phyloP scores from a whole-genome alignment of 257 asterid genomes.

The Solanum neorickii region DNA sequence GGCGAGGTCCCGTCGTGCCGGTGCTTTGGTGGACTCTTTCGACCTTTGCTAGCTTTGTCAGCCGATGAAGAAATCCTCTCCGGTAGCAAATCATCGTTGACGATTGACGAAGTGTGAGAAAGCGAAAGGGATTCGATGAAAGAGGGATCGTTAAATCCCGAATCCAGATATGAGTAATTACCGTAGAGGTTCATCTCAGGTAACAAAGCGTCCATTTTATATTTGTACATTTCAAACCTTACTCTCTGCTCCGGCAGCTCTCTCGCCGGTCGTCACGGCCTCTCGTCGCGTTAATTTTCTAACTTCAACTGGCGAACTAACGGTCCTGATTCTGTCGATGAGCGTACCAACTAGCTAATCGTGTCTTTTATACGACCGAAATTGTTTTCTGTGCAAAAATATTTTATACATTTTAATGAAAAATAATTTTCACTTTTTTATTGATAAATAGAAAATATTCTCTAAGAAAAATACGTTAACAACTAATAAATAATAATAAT shows the following conservation, averaged over 20 bases:
- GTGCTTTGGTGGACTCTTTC: conserved; percentile 31
- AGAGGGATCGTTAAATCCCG: conserved; percentile 37
- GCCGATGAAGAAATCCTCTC: conserved; percentile 12
- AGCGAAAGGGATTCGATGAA: conserved; percentile 35
- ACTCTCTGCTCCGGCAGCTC: background rate
- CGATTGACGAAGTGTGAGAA: conserved; percentile 12
- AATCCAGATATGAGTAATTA: conserved; percentile 30
- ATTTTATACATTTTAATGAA: background rate
- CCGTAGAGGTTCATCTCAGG: conserved; percentile 44
- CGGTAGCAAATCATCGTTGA: conserved; percentile 6
- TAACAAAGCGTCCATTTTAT: background rate
- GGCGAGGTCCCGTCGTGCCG: conserved; percentile 78
- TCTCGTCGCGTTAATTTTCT: background rate
- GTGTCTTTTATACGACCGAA: background rate
- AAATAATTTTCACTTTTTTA: background rate
- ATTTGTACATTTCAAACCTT: background rate
- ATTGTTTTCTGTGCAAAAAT: background rate
- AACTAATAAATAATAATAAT: no score
- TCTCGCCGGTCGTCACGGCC: background rate
- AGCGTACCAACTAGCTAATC: background rate
- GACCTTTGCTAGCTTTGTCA: conserved; percentile 15
- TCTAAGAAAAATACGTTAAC: background rate
- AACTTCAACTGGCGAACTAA: background rate
- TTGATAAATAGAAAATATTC: background rate
- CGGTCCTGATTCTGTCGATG: background rate